Conservation (phyloP, 2,329 filamentous ascomycete species). For the Pyricularia grisea region DNA sequence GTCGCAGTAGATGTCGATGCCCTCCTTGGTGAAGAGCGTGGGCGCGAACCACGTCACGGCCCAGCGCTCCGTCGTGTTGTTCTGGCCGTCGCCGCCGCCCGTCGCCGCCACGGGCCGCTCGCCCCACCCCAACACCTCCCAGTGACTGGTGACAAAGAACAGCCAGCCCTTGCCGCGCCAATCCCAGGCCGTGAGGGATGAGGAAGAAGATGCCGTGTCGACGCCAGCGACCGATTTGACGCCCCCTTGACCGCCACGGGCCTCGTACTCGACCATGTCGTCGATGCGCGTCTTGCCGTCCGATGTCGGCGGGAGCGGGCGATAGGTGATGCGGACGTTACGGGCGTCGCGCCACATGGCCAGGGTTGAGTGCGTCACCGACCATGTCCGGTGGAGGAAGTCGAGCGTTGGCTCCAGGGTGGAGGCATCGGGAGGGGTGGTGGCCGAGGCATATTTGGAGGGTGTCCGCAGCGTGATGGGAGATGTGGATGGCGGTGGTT, state of each 20-base stretch:
- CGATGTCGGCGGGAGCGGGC: constrained; percentile 29
- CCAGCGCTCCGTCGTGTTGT: constrained; percentile 44
- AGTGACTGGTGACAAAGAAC: constrained; percentile 62
- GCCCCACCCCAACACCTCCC: constrained; percentile 75
- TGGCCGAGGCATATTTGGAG: constrained; percentile 33
- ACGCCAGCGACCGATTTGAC: constrained; percentile 56
- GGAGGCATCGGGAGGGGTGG: constrained; percentile 13
- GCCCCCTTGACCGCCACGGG: constrained; percentile 30
- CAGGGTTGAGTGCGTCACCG: constrained; percentile 66
- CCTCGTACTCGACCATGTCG: constrained; percentile 65
- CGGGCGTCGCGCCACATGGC: constrained; percentile 72
- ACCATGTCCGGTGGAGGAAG: constrained; percentile 60
- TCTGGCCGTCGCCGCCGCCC: constrained; percentile 13
- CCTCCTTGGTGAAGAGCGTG: constrained; percentile 75
- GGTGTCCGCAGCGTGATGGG: constrained; percentile 32
- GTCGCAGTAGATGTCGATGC: constrained; percentile 68
- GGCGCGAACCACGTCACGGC: constrained; percentile 78
- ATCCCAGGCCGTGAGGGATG: constrained; percentile 39
- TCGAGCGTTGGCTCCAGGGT: constrained; percentile 34
- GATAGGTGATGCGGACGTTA: constrained; percentile 76
- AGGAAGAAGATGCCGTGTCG: constrained; percentile 36
- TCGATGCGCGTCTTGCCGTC: constrained; percentile 38
- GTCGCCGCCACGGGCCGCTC: constrained; percentile 31
- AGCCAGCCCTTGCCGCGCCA: constrained; percentile 75
- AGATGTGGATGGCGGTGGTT: not conserved